Conservation (phyloP, 1,284 basidiomycete genomes). For the Trametes pubescens region DNA sequence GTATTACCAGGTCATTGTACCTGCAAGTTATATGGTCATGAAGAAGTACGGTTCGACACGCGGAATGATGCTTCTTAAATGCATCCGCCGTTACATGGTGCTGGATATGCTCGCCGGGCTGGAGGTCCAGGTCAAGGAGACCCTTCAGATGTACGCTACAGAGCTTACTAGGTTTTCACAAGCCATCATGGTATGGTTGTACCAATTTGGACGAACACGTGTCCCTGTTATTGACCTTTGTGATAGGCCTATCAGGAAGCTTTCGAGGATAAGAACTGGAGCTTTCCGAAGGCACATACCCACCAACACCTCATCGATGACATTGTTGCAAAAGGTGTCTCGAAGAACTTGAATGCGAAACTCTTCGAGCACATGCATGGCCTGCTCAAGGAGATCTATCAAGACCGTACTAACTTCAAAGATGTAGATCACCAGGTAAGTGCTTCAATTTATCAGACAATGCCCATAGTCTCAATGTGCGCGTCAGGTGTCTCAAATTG, state of each 20-base stretch:
- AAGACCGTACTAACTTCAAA: conserved; percentile 42
- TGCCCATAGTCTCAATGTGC: not conserved
- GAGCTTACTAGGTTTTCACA: not conserved
- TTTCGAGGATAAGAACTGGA: conserved; percentile 34
- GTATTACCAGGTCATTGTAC: not conserved
- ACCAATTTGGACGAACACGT: too few relatives aligned
- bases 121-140: conserved; percentile 35
- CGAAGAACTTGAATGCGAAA: conserved; percentile 35
- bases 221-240: not conserved
- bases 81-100: conserved; percentile 28
- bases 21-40: conserved; percentile 17
- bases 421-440: conserved; percentile 37
- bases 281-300: conserved; percentile 37
- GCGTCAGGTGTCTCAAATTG: conserved; percentile 28
- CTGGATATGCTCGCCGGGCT: conserved; percentile 31
- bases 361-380: conserved; percentile 39
- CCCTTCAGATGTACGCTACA: conserved; percentile 15
- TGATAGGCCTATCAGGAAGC: not conserved
- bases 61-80: conserved; percentile 29
- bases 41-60: not conserved
- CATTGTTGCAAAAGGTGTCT: conserved; percentile 37
- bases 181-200: not conserved
- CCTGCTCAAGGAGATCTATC: conserved; percentile 38
- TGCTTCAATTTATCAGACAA: not conserved
- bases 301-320: conserved; percentile 35